These are phyloP conservation scores for Fraxinus baroniana DNA, from an alignment of 305 asterid genomes.

Conservation along the genomic window DNA sequence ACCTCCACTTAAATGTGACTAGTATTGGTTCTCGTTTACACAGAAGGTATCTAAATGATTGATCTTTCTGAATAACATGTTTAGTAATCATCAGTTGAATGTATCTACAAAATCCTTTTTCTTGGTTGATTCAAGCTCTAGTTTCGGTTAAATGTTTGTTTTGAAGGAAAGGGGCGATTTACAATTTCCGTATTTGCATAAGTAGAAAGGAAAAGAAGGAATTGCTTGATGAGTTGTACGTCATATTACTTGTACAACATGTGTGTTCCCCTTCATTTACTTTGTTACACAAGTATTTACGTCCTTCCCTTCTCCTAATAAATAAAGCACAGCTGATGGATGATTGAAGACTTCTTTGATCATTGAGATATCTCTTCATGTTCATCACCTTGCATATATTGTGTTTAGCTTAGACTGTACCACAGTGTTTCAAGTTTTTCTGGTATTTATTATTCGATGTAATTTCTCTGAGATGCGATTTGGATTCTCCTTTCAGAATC, in stretches of 20 bases:
- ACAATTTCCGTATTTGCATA: neutral
- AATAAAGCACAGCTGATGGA: neutral
- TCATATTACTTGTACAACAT: neutral
- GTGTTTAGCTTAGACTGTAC: neutral
- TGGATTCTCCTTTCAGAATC: slow-evolving; percentile 54
- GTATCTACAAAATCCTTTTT: neutral
- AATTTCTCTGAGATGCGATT: neutral
- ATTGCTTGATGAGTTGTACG: neutral
- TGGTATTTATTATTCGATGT: slow-evolving; percentile 8
- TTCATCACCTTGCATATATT: neutral
- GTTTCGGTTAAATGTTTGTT: neutral
- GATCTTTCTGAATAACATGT: neutral
- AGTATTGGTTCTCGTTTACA: neutral
- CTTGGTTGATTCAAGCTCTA: neutral
- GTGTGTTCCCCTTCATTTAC: neutral
- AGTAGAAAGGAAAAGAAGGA: neutral
- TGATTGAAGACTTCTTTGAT: neutral
- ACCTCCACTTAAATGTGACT: neutral
- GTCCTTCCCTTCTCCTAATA: neutral
- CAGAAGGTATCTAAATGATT: neutral
- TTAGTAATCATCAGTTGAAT: neutral
- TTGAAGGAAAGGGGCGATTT: neutral
- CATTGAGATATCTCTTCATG: neutral
- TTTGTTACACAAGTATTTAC: neutral
- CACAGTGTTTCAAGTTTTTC: neutral